A percentile compares a stretch with the other conserved stretches of the same genome.
Evolutionary conservation across 768 basidiomycete genomes (phyloP).

Genomic region (Boletus vinaceobasis): DNA sequence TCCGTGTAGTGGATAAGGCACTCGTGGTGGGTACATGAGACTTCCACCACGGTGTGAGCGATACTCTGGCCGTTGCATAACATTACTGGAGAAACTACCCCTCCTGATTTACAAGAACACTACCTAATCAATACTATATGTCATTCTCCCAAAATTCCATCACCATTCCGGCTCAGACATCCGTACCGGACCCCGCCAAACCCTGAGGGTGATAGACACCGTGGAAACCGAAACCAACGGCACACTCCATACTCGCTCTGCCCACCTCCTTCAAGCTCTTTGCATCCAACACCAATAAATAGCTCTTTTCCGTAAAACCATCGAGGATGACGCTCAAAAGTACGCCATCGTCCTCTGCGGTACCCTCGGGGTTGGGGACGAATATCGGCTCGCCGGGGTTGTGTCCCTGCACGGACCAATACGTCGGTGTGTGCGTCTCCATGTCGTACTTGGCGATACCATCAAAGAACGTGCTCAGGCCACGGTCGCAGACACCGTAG

Average conservation of each 20-base stretch:
- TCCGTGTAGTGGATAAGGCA: too few relatives aligned
- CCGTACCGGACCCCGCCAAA: slow-evolving; percentile 12
- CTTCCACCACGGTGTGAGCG: too few relatives aligned
- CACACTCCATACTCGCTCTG: slow-evolving; percentile 33
- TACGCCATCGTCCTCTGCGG: slow-evolving; percentile 36
- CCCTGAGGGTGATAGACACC: slow-evolving; percentile 23
- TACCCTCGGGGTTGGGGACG: slow-evolving; percentile 27
- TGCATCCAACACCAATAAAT: slow-evolving; percentile 37
- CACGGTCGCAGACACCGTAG: slow-evolving; percentile 29
- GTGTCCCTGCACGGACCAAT: slow-evolving; percentile 30
- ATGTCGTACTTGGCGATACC: slow-evolving; percentile 37
- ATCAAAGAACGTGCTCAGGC: slow-evolving; percentile 32
- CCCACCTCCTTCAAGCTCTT: slow-evolving; percentile 35
- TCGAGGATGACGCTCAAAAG: slow-evolving; percentile 38
- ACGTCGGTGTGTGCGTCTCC: slow-evolving; percentile 16
- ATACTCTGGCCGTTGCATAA: too few relatives aligned
- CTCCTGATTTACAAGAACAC: not conserved
- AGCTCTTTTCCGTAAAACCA: slow-evolving; percentile 29
- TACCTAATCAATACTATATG: not conserved
- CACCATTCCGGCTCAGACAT: slow-evolving; percentile 13
- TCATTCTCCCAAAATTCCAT: not conserved
- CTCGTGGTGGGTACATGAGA: too few relatives aligned
- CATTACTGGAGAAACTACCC: too few relatives aligned
- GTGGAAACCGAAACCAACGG: slow-evolving; percentile 38
- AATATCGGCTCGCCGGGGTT: slow-evolving; percentile 39